phyloP scores from a whole-genome alignment of 345 rosid species.

The Lepidium aucheri region DNA sequence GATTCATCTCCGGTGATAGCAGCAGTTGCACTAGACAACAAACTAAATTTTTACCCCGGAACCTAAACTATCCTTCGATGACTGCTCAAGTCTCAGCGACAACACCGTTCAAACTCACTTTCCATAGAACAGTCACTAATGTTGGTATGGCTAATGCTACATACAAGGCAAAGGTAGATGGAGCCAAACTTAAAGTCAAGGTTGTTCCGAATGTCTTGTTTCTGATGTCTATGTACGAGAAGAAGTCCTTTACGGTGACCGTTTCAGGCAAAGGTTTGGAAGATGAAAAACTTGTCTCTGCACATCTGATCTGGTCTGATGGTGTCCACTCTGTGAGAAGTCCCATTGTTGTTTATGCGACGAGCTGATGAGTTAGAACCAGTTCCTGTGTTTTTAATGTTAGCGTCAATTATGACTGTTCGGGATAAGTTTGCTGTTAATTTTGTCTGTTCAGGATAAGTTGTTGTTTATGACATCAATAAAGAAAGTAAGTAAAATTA shows the following conservation, averaged over 20 bases:
- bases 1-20: slow-evolving; percentile 30
- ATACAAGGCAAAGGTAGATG: slow-evolving; percentile 29
- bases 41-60: slow-evolving; percentile 10
- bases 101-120: slow-evolving; percentile 17
- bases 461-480: neutral
- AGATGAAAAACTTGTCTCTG: neutral
- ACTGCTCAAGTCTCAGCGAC: slow-evolving; percentile 8
- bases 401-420: neutral
- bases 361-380: neutral
- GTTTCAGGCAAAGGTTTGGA: slow-evolving; percentile 8
- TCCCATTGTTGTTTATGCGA: slow-evolving; percentile 26
- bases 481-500: too few species aligned
- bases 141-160: slow-evolving; percentile 37
- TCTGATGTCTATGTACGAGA: slow-evolving; percentile 30
- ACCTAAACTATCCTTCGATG: slow-evolving; percentile 53
- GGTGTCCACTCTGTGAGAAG: slow-evolving; percentile 30
- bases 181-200: slow-evolving; percentile 9
- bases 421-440: neutral
- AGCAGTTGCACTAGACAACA: slow-evolving; percentile 24
- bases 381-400: neutral
- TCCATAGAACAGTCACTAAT: slow-evolving; percentile 52
- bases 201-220: slow-evolving; percentile 36
- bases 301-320: slow-evolving; percentile 33
- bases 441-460: too few species aligned
- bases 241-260: slow-evolving; percentile 34